A percentile compares a stretch with the other conserved stretches of the same genome.
phyloP scores from a whole-genome alignment of 129 eudicot genomes.

The Escallonia herrerae region DNA sequence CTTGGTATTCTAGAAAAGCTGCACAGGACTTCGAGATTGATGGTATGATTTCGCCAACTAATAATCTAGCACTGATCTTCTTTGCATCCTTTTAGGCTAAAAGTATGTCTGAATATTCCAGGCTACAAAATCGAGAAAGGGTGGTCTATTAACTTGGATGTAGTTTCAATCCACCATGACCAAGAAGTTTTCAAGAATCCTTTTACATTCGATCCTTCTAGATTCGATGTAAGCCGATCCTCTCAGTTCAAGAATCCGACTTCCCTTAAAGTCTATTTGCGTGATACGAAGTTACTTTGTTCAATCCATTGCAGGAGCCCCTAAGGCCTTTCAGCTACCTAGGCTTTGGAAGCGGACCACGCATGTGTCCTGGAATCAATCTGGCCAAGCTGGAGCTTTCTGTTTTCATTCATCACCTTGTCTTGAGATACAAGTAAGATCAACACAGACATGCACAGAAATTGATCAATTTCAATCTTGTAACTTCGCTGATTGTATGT shows the following conservation, averaged over 20 bases:
- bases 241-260: not conserved
- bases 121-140: constrained; percentile 63
- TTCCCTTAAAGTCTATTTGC: not conserved
- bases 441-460: not conserved
- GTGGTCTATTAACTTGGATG: constrained; percentile 83
- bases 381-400: constrained; percentile 71
- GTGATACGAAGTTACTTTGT: not conserved
- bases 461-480: not conserved
- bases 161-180: constrained; percentile 77
- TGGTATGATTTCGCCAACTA: constrained; percentile 25
- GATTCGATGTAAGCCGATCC: constrained; percentile 53
- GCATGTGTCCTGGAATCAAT: constrained; percentile 79
- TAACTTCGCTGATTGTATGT: not conserved
- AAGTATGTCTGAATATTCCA: constrained; percentile 7
- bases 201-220: constrained; percentile 62
- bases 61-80: not conserved
- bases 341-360: constrained; percentile 82
- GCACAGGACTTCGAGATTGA: constrained; percentile 68
- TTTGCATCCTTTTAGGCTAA: not conserved
- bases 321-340: constrained; percentile 65
- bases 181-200: constrained; percentile 59
- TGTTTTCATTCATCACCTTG: constrained; percentile 70
- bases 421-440: constrained; percentile 69
- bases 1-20: constrained; percentile 93
- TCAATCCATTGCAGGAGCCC: constrained; percentile 46